Conservation (phyloP, 768 basidiomycete species). For the Hypholoma fasciculare region DNA sequence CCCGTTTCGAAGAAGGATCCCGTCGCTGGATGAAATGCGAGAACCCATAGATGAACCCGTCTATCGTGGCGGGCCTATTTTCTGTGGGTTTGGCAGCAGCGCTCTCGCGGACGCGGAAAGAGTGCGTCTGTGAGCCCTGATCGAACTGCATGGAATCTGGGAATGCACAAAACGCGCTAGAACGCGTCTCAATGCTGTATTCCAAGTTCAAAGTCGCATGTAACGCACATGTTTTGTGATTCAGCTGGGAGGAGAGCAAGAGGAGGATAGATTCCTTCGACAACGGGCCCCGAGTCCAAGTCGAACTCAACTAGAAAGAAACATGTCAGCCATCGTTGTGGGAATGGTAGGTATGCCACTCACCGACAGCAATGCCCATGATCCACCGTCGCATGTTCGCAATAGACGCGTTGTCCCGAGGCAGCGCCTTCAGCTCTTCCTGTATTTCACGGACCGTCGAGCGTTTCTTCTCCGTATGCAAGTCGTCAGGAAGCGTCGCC, state of each 20-base stretch:
- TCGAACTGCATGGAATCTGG: conserved; percentile 87
- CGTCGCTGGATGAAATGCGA: conserved; percentile 73
- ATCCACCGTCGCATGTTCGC: conserved; percentile 65
- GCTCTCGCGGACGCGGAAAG: conserved; percentile 77
- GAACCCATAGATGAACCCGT: conserved; percentile 78
- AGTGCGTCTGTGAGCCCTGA: conserved; percentile 82
- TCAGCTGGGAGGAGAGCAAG: conserved; percentile 65
- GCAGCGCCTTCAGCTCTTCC: conserved; percentile 39
- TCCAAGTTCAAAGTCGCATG: neutral
- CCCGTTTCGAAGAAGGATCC: conserved; percentile 68
- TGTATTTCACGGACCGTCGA: conserved; percentile 26
- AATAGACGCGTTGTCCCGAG: conserved; percentile 47
- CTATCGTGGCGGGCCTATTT: conserved; percentile 41
- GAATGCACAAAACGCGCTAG: conserved; percentile 88
- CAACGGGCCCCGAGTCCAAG: conserved; percentile 80
- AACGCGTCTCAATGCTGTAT: neutral
- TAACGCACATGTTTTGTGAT: conserved; percentile 78
- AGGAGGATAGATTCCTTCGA: conserved; percentile 70
- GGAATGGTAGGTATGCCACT: conserved; percentile 14
- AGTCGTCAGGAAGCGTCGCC: conserved; percentile 41
- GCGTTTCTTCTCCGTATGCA: conserved; percentile 25
- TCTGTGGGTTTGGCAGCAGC: conserved; percentile 20
- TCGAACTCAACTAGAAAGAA: conserved; percentile 77
- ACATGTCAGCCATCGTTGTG: neutral
- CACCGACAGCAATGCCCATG: conserved; percentile 65